phyloP scores from a whole-genome alignment of 257 asterid species.

The Solanum etuberosum region DNA sequence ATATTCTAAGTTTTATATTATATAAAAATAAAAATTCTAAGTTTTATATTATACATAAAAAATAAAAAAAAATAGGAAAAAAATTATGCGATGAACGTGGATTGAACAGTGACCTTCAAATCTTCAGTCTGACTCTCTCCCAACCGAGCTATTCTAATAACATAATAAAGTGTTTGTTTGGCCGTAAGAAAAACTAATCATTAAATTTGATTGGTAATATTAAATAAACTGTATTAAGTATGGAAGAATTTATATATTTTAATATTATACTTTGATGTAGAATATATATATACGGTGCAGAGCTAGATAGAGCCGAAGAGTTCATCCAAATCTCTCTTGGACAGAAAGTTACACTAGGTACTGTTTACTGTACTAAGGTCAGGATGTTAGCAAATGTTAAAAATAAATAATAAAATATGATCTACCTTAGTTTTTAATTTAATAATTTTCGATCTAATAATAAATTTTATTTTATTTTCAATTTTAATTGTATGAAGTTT shows the following conservation, averaged over 20 bases:
- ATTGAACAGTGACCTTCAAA: conserved; percentile 94
- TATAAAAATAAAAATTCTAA: too few relatives aligned
- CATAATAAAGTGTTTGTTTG: too few relatives aligned
- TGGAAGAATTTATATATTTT: not conserved
- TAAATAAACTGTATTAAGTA: too few relatives aligned
- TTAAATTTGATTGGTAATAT: not conserved
- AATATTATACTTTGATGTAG: not conserved
- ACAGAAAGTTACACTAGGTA: too few relatives aligned
- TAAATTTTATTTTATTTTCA: not conserved
- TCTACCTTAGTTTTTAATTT: not conserved
- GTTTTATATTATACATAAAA: too few relatives aligned
- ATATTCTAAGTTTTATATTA: too few relatives aligned
- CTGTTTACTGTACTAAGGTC: rapidly evolving
- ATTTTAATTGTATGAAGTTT: not conserved
- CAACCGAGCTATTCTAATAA: conserved; percentile 59
- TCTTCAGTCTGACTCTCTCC: conserved; percentile 96
- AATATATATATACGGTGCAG: too few relatives aligned
- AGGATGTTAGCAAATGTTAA: too few relatives aligned
- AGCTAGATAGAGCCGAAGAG: not conserved
- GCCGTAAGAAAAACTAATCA: too few relatives aligned
- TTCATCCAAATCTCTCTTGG: too few relatives aligned
- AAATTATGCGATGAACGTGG: conserved; percentile 71
- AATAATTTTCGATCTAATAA: not conserved
- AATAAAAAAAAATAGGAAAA: too few relatives aligned
- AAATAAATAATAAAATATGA: too few relatives aligned